These are phyloP conservation scores for Lenzites betulinus DNA, from an alignment of 768 basidiomycete genomes.

Conservation along the genomic window DNA sequence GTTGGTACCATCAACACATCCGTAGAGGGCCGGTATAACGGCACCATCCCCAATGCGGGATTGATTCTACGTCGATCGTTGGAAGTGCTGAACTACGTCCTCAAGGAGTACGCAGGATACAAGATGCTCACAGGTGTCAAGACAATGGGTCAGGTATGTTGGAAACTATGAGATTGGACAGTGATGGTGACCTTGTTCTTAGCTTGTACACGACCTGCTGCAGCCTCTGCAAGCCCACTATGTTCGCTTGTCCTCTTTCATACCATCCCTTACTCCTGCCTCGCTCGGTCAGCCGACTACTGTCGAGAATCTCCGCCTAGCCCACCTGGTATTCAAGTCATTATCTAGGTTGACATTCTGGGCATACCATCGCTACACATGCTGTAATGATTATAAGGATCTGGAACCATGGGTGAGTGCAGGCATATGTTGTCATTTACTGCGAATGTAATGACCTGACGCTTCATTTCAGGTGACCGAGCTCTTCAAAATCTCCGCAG, in stretches of 20 bases:
- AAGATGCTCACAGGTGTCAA: constrained; percentile 73
- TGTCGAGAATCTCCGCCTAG: constrained; percentile 51
- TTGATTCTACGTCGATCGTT: constrained; percentile 62
- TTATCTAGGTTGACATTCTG: constrained; percentile 70
- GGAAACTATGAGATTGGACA: background rate
- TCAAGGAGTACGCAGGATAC: constrained; percentile 70
- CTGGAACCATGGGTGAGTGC: constrained; percentile 56
- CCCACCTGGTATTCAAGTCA: constrained; percentile 76
- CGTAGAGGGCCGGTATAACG: constrained; percentile 51
- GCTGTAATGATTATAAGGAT: constrained; percentile 39
- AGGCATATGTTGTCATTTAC: background rate
- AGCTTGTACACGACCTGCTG: constrained; percentile 61
- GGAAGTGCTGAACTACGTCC: constrained; percentile 59
- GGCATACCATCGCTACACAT: constrained; percentile 55
- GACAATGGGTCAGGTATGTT: constrained; percentile 60
- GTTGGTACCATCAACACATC: constrained; percentile 55
- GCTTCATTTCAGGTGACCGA: constrained; percentile 50
- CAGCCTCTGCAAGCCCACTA: constrained; percentile 63
- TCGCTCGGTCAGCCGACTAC: constrained; percentile 42
- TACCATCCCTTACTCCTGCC: constrained; percentile 37
- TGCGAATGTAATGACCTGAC: constrained; percentile 2
- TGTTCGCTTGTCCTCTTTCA: constrained; percentile 47
- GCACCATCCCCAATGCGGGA: constrained; percentile 36
- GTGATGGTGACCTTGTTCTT: constrained; percentile 7
- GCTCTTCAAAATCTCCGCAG: constrained; percentile 60